Evolutionary conservation across 73 alveolate genomes (phyloP), one percentile per base, ranked within the genome.

Genomic region (Paramecium sexaurelia): DNA sequence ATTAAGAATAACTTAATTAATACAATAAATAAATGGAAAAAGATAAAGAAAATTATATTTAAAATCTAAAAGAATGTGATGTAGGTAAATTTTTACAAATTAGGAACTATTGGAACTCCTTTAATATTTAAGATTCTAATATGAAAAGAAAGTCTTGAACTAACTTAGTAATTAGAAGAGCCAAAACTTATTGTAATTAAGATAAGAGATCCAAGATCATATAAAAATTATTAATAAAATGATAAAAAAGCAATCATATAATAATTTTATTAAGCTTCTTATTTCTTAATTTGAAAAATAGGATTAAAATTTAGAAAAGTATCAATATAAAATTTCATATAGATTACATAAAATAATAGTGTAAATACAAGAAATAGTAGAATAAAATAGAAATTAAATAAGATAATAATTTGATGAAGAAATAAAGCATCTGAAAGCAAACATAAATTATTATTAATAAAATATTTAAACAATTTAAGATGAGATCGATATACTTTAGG

Each of bases 71-170:
- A 51, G 83, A 61, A 61, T 61, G 83, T 61, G 83, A 61, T 61
- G 83, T 61, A 61, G 83, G 83, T 61, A 61, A 61, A 61, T 61
- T 26, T 26, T 61, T 29, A 61, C 83, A 61, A 61, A 29, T 61
- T 61, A 61, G 83, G 83, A 61, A 61, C 47, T 61, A 32, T 61
- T 61, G 51, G 83, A 61, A 61, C 51, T 26, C 26, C 26, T 26
- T 8, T 24, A 61, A 61, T 29, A 61, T 61, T 11, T 61, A 32
- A 61, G 51, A 61, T 61, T 61, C 40, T 61, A 61, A 61, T 61
- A 11, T 61, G 83, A 61, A 61, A 61, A 61, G 83, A 61, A 32
- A 24, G 43, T 61, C 8, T 22, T 61, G 47, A 61, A n/a, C 9
- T 61, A 51, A 51, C 83, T 61, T 61, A 61, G 40, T 15, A 61